These are phyloP conservation scores for Penicillium nordicum DNA, from an alignment of 2,329 filamentous ascomycete species.

Conservation along the genomic window DNA sequence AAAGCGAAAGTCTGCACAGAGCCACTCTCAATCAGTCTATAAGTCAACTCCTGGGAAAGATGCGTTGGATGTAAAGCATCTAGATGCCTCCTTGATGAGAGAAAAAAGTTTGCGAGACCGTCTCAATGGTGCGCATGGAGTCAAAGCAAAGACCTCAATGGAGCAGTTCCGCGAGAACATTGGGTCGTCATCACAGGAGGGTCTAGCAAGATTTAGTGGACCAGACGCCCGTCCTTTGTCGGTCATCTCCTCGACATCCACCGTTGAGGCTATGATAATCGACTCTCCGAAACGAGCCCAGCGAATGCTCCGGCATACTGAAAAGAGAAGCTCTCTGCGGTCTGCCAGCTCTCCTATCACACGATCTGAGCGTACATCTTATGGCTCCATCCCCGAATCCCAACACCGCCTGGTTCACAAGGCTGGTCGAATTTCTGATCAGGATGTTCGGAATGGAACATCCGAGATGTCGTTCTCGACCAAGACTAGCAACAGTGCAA, in stretches of 20 bases:
- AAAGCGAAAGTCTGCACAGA: conserved; percentile 10
- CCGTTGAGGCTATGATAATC: conserved; percentile 56
- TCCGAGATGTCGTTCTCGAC: conserved; percentile 42
- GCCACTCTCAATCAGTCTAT: not conserved
- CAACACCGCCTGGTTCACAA: conserved; percentile 52
- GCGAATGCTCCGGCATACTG: conserved; percentile 52
- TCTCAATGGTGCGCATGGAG: conserved; percentile 27
- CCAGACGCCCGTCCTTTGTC: conserved; percentile 46
- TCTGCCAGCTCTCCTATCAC: conserved; percentile 46
- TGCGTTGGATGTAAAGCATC: conserved; percentile 14
- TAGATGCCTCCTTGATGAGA: conserved; percentile 24
- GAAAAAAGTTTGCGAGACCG: conserved; percentile 35
- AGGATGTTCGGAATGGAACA: conserved; percentile 43
- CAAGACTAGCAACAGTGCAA: conserved; percentile 30
- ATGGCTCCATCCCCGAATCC: conserved; percentile 42
- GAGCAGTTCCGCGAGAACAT: conserved; percentile 51
- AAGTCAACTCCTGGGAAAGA: not conserved
- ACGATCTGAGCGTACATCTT: conserved; percentile 46
- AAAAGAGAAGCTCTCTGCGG: conserved; percentile 52
- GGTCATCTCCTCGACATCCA: conserved; percentile 51
- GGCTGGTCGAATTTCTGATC: conserved; percentile 48
- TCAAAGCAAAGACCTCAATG: conserved; percentile 37
- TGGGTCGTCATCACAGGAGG: conserved; percentile 46
- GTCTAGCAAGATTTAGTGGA: conserved; percentile 24
- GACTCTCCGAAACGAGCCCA: conserved; percentile 47